Base-by-base conservation (phyloP, 2,329 filamentous ascomycete genomes). In the Fusarium sterilihyphosum region DNA sequence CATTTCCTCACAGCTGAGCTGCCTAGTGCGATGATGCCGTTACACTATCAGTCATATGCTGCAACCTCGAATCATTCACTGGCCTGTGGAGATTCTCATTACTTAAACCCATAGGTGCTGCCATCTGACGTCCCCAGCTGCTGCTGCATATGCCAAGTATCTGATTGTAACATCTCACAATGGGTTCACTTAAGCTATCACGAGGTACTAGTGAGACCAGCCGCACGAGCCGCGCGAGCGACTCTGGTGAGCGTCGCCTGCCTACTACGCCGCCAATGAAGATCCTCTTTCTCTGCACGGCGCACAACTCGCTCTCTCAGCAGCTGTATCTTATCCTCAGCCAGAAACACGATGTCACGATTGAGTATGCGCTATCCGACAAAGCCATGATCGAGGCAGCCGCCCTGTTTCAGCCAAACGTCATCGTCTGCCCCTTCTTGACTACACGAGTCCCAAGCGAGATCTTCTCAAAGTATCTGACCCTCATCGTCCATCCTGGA, bases 331-430 rank as follows among this genome's bases (percentile, higher is more conserved):
- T 73, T 20, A 65, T 41, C 16, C 54, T 73, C 12, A 61, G 49
- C 6, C 70, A 61, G 44, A 52, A 43, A 13, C 71, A 73, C 29
- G 24, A 56, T 2, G 49, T 71, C 22, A 61, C 70, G 6, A 29
- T 73, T 43, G 70, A 73, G 47, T 73, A 73, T 59, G 70, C 70
- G 6, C n/a, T 73, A n/a, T 73, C 70, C 8, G 70, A 73, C 37
- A 33, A 50, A 24, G 70, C 31, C 41, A 67, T 73, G 69, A 66
- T 73, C 29, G 70, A 73, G 40, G 70, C 71, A 6, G 58, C 65
- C 16, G 57, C 29, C 14, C 33, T 73, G 4, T 70, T 57, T n/a
- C 65, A 52, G 26, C 71, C 71, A 17, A 62, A 54, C 31, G 20
- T 73, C 44, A 67, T 73, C 47, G 53, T 73, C 26, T 73, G 71